phyloP scores from a whole-genome alignment of 257 asterid species.

The Solanum appendiculatum region DNA sequence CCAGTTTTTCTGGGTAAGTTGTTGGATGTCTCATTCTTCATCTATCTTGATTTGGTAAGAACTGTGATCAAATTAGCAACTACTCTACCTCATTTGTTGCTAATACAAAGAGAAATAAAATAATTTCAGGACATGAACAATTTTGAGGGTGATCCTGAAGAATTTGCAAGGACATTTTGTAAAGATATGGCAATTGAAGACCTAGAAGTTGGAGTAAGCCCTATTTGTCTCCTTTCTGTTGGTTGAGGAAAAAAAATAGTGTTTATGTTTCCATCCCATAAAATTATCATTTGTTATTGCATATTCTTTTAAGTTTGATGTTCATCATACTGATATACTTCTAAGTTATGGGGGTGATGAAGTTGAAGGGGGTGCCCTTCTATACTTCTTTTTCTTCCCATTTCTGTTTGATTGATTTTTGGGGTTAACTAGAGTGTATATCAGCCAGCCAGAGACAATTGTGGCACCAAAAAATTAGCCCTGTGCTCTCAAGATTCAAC shows the following conservation, averaged over 20 bases:
- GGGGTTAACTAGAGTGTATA: not conserved
- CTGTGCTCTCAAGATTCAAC: not conserved
- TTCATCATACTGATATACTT: not conserved
- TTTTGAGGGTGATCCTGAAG: slow-evolving; percentile 98
- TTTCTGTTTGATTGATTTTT: not conserved
- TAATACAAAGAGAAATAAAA: not conserved
- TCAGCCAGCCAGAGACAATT: not conserved
- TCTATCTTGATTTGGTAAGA: not conserved
- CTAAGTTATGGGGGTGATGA: not conserved
- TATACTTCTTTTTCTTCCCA: not conserved
- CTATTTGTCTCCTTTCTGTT: not conserved
- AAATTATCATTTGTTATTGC: not conserved
- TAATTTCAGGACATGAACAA: slow-evolving; percentile 88
- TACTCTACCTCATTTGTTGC: not conserved
- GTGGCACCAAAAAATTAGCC: not conserved
- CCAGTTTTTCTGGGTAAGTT: slow-evolving; percentile 86
- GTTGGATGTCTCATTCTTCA: slow-evolving; percentile 1
- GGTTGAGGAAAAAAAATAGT: not conserved
- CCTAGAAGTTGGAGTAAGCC: slow-evolving; percentile 95
- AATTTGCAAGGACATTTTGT: slow-evolving; percentile 85
- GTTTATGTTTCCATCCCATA: not conserved
- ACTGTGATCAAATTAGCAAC: not conserved
- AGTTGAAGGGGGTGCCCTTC: not conserved
- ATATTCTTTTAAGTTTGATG: not conserved
- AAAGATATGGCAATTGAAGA: slow-evolving; percentile 90